Evolutionary conservation across 192 early-diverging fungal genomes (phyloP).

Genomic region (Backusella macrospora): DNA sequence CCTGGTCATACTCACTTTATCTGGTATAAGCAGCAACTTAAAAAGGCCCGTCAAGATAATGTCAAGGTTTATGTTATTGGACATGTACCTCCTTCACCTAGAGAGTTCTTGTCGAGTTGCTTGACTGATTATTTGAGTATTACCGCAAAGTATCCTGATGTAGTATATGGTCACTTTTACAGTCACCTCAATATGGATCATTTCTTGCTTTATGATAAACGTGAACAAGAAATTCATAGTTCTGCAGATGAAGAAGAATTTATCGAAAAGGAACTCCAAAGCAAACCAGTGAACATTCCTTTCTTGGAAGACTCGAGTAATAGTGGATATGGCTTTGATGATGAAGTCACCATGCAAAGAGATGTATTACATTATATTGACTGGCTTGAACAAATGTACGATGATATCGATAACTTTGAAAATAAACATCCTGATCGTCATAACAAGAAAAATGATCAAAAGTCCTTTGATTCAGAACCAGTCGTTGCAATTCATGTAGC

Average conservation of each 20-base stretch:
- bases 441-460: constrained; percentile 1
- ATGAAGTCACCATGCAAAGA: constrained; percentile 29
- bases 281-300: neutral
- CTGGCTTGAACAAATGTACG: neutral
- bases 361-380: constrained; percentile 30
- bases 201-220: constrained; percentile 25
- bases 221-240: neutral
- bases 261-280: neutral
- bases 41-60: constrained; percentile 43
- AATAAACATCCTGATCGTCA: constrained; percentile 40
- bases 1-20: constrained; percentile 54
- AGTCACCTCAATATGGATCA: constrained; percentile 76
- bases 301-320: neutral
- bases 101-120: constrained; percentile 45
- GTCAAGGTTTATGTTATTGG: constrained; percentile 63
- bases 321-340: constrained; percentile 13
- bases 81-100: constrained; percentile 62
- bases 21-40: constrained; percentile 67
- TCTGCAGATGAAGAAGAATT: neutral
- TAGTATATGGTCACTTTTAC: constrained; percentile 66
- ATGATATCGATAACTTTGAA: constrained; percentile 2
- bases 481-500: constrained; percentile 41
- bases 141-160: constrained; percentile 46
- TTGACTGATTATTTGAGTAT: constrained; percentile 44
- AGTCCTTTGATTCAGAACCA: neutral